Conservation (phyloP, 2,329 filamentous ascomycete genomes). For the Sporothrix sp. region DNA sequence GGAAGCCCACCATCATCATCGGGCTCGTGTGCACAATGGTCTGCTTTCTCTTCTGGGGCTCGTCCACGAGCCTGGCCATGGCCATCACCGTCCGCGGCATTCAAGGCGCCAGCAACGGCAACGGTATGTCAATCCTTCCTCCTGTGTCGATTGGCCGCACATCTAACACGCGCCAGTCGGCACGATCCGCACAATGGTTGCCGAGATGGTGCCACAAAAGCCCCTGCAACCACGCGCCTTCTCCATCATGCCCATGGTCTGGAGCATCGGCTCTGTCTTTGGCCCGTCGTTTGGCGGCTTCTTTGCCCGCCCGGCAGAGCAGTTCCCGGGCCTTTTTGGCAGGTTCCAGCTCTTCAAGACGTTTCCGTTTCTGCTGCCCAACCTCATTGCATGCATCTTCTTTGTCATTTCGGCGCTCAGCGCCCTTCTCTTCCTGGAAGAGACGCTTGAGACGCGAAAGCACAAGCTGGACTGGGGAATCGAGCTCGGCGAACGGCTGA, state of each 20-base stretch:
- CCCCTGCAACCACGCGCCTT: constrained; percentile 84
- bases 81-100: constrained; percentile 67
- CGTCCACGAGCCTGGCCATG: constrained; percentile 70
- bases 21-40: constrained; percentile 72
- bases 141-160: background rate
- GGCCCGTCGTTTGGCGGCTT: constrained; percentile 82
- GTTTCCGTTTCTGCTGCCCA: constrained; percentile 79
- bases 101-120: constrained; percentile 80
- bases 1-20: constrained; percentile 70
- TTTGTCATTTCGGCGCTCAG: constrained; percentile 68
- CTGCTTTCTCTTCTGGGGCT: constrained; percentile 72
- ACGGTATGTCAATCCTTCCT: constrained; percentile 39
- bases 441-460: constrained; percentile 69
- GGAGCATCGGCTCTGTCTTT: constrained; percentile 79
- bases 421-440: constrained; percentile 71
- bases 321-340: constrained; percentile 63
- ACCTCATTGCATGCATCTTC: constrained; percentile 64
- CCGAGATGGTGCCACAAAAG: constrained; percentile 81
- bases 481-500: constrained; percentile 58
- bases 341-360: constrained; percentile 55
- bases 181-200: constrained; percentile 84
- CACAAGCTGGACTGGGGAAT: constrained; percentile 65
- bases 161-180: constrained; percentile 49
- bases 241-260: constrained; percentile 84
- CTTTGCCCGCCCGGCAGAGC: constrained; percentile 68